A percentile compares a stretch with the other conserved stretches of the same genome.
These are phyloP conservation scores for Penicillium ochrochloron DNA, from an alignment of 495 filamentous ascomycete species.

Conservation along the genomic window DNA sequence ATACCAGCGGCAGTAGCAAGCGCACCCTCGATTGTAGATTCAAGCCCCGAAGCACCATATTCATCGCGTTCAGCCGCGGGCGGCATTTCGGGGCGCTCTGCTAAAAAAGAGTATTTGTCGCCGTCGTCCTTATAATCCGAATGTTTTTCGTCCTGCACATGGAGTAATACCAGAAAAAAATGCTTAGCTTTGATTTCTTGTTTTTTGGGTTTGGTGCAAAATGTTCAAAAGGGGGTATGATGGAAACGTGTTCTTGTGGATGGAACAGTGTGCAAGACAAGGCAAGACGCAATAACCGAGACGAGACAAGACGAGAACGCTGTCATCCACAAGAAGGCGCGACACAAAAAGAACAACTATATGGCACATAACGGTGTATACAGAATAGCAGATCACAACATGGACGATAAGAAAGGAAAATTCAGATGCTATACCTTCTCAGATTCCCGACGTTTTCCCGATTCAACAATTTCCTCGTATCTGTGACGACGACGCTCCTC, in stretches of 20 bases:
- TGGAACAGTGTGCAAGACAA: slow-evolving; percentile 18
- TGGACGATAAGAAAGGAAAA: slow-evolving; percentile 36
- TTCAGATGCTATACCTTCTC: slow-evolving; percentile 55
- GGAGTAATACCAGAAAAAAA: slow-evolving; percentile 36
- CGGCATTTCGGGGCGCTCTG: slow-evolving; percentile 54
- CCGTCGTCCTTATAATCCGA: slow-evolving; percentile 40
- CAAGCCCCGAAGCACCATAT: slow-evolving; percentile 46
- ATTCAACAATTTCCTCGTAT: slow-evolving; percentile 45
- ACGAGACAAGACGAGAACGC: slow-evolving; percentile 10
- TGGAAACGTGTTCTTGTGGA: slow-evolving; percentile 19
- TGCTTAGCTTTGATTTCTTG: slow-evolving; percentile 45
- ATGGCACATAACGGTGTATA: slow-evolving; percentile 41
- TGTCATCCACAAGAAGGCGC: slow-evolving; percentile 14
- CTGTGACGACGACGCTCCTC: slow-evolving; percentile 46
- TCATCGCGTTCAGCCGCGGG: slow-evolving; percentile 34
- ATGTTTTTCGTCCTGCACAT: slow-evolving; percentile 44
- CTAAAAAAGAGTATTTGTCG: slow-evolving; percentile 57
- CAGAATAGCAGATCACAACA: slow-evolving; percentile 28
- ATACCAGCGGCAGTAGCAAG: slow-evolving; percentile 25
- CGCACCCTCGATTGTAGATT: slow-evolving; percentile 26
- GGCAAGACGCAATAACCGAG: slow-evolving; percentile 7
- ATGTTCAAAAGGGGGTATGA: slow-evolving; percentile 16
- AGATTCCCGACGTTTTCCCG: slow-evolving; percentile 37
- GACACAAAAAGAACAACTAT: slow-evolving; percentile 29
- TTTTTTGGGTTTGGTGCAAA: slow-evolving; percentile 17